phyloP scores from a whole-genome alignment of 2,329 filamentous ascomycete species.

The Aspergillus sp. region DNA sequence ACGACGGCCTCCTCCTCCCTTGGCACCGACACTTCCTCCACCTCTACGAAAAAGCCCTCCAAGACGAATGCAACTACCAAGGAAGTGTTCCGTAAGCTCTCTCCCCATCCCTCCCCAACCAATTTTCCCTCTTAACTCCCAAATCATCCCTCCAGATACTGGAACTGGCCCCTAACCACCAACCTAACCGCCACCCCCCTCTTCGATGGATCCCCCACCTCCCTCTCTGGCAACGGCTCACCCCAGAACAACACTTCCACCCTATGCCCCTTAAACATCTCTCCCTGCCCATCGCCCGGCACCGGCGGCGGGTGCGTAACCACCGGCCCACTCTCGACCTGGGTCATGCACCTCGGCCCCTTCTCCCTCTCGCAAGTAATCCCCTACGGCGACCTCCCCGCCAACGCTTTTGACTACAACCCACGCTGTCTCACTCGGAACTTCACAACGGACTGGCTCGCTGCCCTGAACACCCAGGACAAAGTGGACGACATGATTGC shows the following conservation, averaged over 20 bases:
- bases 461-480: constrained; percentile 2
- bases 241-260: constrained; percentile 4
- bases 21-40: constrained; percentile 23
- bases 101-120: neutral
- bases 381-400: neutral
- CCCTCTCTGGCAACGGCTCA: constrained; percentile 15
- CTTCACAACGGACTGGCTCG: constrained; percentile 2
- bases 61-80: constrained; percentile 20
- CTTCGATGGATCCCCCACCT: constrained; percentile 10
- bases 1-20: constrained; percentile 18
- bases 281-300: constrained; percentile 6
- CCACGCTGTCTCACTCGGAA: constrained; percentile 18
- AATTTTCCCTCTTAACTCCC: neutral
- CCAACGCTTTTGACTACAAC: constrained; percentile 13
- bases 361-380: neutral
- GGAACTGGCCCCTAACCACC: constrained; percentile 17
- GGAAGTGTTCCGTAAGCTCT: constrained; percentile 18
- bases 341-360: constrained; percentile 14
- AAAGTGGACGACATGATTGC: neutral
- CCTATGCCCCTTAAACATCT: neutral
- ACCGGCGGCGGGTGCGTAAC: constrained; percentile 19
- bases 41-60: constrained; percentile 18
- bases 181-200: constrained; percentile 6
- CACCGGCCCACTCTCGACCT: constrained; percentile 17
- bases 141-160: constrained; percentile 13